Percentiles rank a stretch among this genome's conserved stretches.
Evolutionary conservation across 2,329 filamentous ascomycete genomes (phyloP).

Genomic region (Fusarium beomiforme): DNA sequence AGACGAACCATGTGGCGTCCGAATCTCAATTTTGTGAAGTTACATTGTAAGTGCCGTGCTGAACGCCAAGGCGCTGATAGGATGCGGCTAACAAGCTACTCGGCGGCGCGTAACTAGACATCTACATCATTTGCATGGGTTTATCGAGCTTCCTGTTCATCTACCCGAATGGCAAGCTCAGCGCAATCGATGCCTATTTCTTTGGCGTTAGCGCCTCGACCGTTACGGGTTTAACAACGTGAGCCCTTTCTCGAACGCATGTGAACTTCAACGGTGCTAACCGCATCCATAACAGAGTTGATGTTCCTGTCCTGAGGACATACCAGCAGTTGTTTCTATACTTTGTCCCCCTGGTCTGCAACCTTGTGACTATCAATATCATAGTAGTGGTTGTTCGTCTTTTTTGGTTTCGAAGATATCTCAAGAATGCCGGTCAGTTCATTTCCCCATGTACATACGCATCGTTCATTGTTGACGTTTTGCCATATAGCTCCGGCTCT

Average conservation of each 20-base stretch:
- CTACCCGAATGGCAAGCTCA: constrained; percentile 39
- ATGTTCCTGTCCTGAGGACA: constrained; percentile 58
- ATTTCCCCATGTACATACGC: background rate
- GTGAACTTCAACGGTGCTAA: constrained; percentile 7
- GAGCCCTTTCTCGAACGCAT: constrained; percentile 23
- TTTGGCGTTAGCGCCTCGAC: constrained; percentile 60
- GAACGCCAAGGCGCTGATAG: background rate
- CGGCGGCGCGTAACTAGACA: constrained; percentile 24
- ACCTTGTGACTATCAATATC: constrained; percentile 61
- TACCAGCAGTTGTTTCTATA: constrained; percentile 65
- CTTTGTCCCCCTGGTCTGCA: constrained; percentile 59
- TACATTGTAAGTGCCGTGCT: constrained; percentile 41
- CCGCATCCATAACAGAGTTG: constrained; percentile 49
- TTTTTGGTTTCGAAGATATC: constrained; percentile 58
- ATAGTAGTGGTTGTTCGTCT: constrained; percentile 59
- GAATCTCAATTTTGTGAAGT: constrained; percentile 40
- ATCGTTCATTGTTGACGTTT: background rate
- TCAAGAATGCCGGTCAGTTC: constrained; percentile 51
- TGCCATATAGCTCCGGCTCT: constrained; percentile 22
- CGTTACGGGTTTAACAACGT: constrained; percentile 63
- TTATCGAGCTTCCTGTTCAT: constrained; percentile 34
- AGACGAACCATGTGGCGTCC: constrained; percentile 37
- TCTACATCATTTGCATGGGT: constrained; percentile 41
- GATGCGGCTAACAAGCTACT: constrained; percentile 11
- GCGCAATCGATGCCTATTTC: constrained; percentile 59